Evolutionary conservation across 108 stramenopile genomes (phyloP), one percentile per base, ranked within the genome.

Genomic region (Cylindrotheca fusiformis): DNA sequence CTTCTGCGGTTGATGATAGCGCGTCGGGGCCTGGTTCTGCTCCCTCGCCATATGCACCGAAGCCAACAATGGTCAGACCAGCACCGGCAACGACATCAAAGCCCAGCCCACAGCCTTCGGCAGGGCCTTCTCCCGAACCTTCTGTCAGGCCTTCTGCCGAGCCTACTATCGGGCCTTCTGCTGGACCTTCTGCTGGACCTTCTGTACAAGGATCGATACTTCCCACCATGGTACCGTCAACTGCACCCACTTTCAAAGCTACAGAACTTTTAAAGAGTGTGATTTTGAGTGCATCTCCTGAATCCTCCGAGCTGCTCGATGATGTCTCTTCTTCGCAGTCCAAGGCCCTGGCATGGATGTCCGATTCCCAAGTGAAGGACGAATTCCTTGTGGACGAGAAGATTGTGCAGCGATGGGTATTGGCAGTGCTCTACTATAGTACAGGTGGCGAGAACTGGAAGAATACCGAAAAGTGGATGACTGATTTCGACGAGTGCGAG

Each of bases 371-470:
- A 10, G 6, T 14, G 10, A 41, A 10, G 36, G 36, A 41, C 14
- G 36, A 6, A 6, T 41, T 41, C 36, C 14, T 41, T 41, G 36
- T 41, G 36, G 60, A 61, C 14, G 69, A 53, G 27, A 28, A 50
- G 55, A 26, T 53, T 26, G 32, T 60, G 41, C 52, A 54, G 41
- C 31, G 65, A 14, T 73, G 50, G 45, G 51, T 53, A 23, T 28
- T 73, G 0, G 58, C 59, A 3, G 57, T 66, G 1, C 30, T 66
- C 14, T 73, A 60, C 31, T 73, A 53, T 29, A 41, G 55, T 27
- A 66, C 65, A 1, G 51, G 29, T 5, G 72, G 72, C 18, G 58
- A 66, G 5, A 36, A 2, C 23, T 73, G 72, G 72, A 50, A 25
- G 21, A 26, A 30, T 2, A 32, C 19, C 14, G 58, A 58, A 24